Conservation (phyloP, 257 asterid genomes). For the Dorcoceras hygrometricum region DNA sequence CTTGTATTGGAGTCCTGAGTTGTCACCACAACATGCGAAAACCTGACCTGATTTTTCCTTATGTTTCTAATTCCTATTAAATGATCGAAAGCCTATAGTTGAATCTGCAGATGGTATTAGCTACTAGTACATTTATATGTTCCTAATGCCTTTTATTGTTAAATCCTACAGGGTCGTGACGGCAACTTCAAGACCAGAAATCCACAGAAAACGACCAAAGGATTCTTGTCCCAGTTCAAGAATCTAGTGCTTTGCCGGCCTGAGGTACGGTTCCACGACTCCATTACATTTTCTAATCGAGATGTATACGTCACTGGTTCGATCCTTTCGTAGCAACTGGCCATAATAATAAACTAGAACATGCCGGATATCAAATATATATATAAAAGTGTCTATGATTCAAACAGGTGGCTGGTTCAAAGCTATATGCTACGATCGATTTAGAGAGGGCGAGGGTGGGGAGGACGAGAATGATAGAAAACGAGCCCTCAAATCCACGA, state of each 20-base stretch:
- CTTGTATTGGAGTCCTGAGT: neutral
- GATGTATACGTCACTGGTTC: too few species aligned
- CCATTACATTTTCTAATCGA: neutral
- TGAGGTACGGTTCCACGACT: slow-evolving; percentile 33
- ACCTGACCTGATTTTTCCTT: neutral
- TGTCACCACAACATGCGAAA: neutral
- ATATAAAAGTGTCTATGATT: neutral
- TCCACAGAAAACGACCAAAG: slow-evolving; percentile 37
- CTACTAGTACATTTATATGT: neutral
- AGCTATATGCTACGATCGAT: slow-evolving; percentile 71
- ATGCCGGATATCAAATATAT: neutral
- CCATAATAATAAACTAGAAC: too few species aligned
- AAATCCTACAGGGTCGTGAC: neutral
- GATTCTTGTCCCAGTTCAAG: slow-evolving; percentile 40
- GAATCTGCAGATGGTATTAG: neutral
- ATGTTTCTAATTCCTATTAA: neutral
- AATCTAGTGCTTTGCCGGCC: slow-evolving; percentile 52
- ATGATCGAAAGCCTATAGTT: too few species aligned
- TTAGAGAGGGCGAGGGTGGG: slow-evolving; percentile 69
- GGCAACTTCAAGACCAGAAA: slow-evolving; percentile 35
- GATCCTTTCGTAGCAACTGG: too few species aligned
- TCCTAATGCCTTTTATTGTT: neutral
- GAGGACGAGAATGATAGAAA: slow-evolving; percentile 47
- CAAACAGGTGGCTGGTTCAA: slow-evolving; percentile 49
- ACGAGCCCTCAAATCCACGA: slow-evolving; percentile 54